A percentile compares a stretch with the other conserved stretches of the same genome.
Conservation (phyloP, 139 green algal species). For the Klebsormidium nitens region DNA sequence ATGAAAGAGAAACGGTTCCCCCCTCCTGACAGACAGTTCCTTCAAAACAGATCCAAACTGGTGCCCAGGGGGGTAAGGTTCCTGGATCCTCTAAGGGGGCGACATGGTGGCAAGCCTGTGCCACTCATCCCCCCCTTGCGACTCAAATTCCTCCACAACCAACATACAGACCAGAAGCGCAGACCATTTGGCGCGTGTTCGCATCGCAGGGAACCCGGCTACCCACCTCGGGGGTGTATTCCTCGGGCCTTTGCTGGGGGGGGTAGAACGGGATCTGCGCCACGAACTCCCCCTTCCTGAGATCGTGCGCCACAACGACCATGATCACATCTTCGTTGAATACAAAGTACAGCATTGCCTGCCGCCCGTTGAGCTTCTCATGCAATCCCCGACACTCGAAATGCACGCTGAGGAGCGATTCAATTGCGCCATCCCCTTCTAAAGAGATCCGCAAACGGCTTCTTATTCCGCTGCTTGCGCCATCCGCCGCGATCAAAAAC, state of each 20-base stretch:
- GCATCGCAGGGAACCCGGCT: constrained; percentile 38
- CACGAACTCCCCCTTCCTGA: constrained; percentile 84
- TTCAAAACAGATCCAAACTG: no score
- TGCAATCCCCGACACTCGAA: constrained; percentile 19
- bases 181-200: no score
- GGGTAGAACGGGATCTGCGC: constrained; percentile 84
- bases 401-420: constrained; percentile 42
- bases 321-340: constrained; percentile 71
- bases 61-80: no score
- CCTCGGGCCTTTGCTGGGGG: constrained; percentile 61
- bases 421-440: constrained; percentile 19
- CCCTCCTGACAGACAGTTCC: no score
- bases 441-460: constrained; percentile 16
- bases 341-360: constrained; percentile 96
- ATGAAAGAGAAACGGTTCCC: no score
- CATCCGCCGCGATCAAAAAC: constrained; percentile 32
- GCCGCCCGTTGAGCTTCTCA: constrained; percentile 15
- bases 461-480: constrained; percentile 28
- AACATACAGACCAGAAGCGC: no score
- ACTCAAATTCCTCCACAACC: no score
- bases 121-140: no score
- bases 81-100: no score
- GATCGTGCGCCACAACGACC: constrained; percentile 85
- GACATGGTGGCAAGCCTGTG: no score
- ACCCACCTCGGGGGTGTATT: constrained; percentile 60